Evolutionary conservation across 495 filamentous ascomycete genomes (phyloP).

Genomic region (Xylaria venustula): DNA sequence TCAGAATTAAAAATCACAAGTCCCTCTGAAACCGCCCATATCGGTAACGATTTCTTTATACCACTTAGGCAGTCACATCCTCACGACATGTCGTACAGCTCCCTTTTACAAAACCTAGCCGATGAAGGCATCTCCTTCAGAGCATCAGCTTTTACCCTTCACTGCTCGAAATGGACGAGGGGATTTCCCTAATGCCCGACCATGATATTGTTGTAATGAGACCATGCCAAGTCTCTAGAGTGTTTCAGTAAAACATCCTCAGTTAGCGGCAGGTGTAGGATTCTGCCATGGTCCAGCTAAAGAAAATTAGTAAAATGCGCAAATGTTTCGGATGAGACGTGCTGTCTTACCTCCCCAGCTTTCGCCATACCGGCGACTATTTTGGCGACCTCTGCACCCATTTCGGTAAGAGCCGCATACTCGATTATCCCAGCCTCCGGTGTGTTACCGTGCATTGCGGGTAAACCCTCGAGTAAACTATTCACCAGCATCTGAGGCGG

Average conservation of each 20-base stretch:
- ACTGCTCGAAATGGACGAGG: background rate
- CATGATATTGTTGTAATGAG: constrained; percentile 53
- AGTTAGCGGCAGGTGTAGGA: constrained; percentile 67
- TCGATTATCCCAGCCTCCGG: constrained; percentile 46
- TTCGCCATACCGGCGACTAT: constrained; percentile 59
- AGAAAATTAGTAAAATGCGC: constrained; percentile 13
- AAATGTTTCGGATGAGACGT: constrained; percentile 10
- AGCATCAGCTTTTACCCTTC: too few species aligned
- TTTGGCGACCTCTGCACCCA: constrained; percentile 69
- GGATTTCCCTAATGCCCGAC: constrained; percentile 20
- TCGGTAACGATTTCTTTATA: background rate
- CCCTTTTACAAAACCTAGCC: too few species aligned
- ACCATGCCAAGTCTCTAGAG: constrained; percentile 64
- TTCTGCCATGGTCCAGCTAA: constrained; percentile 43
- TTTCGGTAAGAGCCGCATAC: constrained; percentile 70
- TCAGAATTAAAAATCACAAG: background rate
- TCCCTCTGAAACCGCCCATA: too few species aligned
- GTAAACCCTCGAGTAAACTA: constrained; percentile 62
- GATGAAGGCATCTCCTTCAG: too few species aligned
- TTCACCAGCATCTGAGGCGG: constrained; percentile 48
- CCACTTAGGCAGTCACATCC: background rate
- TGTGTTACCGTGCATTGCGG: constrained; percentile 58
- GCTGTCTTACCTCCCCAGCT: constrained; percentile 50
- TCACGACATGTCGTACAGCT: background rate
- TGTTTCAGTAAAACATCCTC: constrained; percentile 69